phyloP scores from a whole-genome alignment of 2,329 filamentous ascomycete species.

The Curvularia sp. region DNA sequence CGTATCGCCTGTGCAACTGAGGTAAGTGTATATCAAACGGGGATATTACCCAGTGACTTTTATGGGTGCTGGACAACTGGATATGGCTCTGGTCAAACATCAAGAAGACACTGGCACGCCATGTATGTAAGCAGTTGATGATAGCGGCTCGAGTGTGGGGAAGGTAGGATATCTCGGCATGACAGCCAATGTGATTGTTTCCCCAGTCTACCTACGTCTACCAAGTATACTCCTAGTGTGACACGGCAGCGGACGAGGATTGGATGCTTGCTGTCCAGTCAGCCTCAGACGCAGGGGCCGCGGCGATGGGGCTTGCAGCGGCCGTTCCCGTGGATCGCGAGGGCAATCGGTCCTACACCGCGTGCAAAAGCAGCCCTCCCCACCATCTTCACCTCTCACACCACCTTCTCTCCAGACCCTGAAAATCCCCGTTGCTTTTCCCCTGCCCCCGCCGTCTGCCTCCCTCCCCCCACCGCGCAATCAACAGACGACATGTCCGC shows the following conservation, averaged over 20 bases:
- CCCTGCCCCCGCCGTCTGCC: background rate
- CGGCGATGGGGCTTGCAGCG: background rate
- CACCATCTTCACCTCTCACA: slow-evolving; percentile 4
- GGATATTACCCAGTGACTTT: background rate
- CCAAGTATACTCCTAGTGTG: background rate
- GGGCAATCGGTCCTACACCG: slow-evolving; percentile 14
- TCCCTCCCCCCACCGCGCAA: background rate
- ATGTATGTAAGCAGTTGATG: background rate
- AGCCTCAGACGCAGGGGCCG: background rate
- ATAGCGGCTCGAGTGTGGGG: background rate
- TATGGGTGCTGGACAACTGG: background rate
- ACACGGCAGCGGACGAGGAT: background rate
- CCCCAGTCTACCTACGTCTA: background rate
- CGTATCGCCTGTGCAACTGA: slow-evolving; percentile 9
- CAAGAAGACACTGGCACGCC: background rate
- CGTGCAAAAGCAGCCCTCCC: slow-evolving; percentile 1
- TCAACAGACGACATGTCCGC: background rate
- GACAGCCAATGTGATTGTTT: background rate
- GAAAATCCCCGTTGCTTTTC: slow-evolving; percentile 1
- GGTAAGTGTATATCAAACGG: background rate
- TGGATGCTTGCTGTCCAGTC: background rate
- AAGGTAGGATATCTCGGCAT: background rate
- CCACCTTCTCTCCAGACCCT: slow-evolving; percentile 3
- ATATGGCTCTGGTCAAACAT: slow-evolving; percentile 1
- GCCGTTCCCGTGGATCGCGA: slow-evolving; percentile 13